Evolutionary conservation across 106 monocot species (phyloP), one percentile per base, ranked within the genome.

Genomic region (Phalaenopsis equestris): DNA sequence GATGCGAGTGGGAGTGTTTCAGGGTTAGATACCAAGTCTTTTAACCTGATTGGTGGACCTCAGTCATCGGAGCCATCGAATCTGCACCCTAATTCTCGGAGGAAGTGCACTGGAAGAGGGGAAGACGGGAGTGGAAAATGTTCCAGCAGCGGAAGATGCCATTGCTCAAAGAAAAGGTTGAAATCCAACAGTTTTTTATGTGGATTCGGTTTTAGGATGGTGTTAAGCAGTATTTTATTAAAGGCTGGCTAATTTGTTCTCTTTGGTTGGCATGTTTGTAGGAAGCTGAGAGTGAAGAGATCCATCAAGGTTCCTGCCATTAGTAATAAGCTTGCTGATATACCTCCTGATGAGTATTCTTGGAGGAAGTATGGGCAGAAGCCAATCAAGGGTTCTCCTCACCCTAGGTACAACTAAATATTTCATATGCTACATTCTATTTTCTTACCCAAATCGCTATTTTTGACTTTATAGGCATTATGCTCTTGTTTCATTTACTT

Each of bases 291-390:
- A 82, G 84, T 90, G 73, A 93, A 85, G 85, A 93, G 91, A 75
- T 87, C 88, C 12, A 96, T 96, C 68, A 96, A 88, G 77, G 95
- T 96, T 39, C 95, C 95, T 42, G 93, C 93, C 2, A 88, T 96
- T 52, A 96, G 95, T 79, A 93, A 91, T 82, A 96, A 96, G 79
- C 88, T 96, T 37, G 93, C 95, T 42, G 95, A 96, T 82, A 91
- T 96, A 37, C 95, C 95, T 56, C 87, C 89, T 30, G 95, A 96
- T 82, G 95, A 96, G 73, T 96, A 84, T 86, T 96, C 95, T 10
- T 96, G 95, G 95, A 93, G 95, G 58, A 96, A 96, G 79, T 96
- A 96, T 55, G 95, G 95, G 38, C 95, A 96, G 80, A 96, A 96
- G 73, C 95, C 95, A 37, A 96, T 96, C 70, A 96, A 93, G 74